Evolutionary conservation across 2,329 filamentous ascomycete genomes (phyloP).

Genomic region (Arthroderma sp.): DNA sequence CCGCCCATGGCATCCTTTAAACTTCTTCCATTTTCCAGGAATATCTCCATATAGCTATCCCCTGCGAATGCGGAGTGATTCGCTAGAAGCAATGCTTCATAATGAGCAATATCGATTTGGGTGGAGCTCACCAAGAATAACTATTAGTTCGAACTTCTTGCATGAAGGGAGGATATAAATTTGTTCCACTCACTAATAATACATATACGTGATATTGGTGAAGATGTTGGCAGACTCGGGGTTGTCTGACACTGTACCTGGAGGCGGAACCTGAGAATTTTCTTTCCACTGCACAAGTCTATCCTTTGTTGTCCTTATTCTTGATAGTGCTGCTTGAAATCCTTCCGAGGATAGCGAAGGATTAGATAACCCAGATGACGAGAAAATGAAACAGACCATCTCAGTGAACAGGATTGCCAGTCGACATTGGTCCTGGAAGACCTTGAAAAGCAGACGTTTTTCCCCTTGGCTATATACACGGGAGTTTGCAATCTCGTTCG

Average conservation of each 20-base stretch:
- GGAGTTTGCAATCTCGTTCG: slow-evolving; percentile 34
- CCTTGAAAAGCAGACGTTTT: slow-evolving; percentile 33
- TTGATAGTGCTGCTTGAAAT: slow-evolving; percentile 2
- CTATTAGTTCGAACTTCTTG: neutral
- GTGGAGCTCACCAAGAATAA: slow-evolving; percentile 23
- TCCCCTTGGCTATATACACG: slow-evolving; percentile 35
- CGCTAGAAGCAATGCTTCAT: slow-evolving; percentile 34
- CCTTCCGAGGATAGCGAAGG: slow-evolving; percentile 7
- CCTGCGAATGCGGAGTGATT: slow-evolving; percentile 23
- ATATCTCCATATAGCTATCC: slow-evolving; percentile 28
- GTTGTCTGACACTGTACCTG: slow-evolving; percentile 7
- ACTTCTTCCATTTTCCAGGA: slow-evolving; percentile 21
- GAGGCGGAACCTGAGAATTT: slow-evolving; percentile 15
- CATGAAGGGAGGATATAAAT: neutral
- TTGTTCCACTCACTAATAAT: slow-evolving; percentile 34
- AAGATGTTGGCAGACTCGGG: slow-evolving; percentile 35
- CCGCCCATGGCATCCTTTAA: slow-evolving; percentile 34
- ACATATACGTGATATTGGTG: slow-evolving; percentile 39
- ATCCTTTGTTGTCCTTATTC: slow-evolving; percentile 25
- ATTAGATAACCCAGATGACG: slow-evolving; percentile 14
- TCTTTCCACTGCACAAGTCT: slow-evolving; percentile 31
- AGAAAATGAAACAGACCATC: slow-evolving; percentile 34
- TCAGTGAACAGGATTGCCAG: slow-evolving; percentile 37
- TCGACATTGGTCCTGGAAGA: slow-evolving; percentile 35
- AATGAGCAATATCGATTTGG: slow-evolving; percentile 34